These are phyloP conservation scores for Prillingera fragicola DNA, from an alignment of 1,284 basidiomycete species.

Conservation along the genomic window DNA sequence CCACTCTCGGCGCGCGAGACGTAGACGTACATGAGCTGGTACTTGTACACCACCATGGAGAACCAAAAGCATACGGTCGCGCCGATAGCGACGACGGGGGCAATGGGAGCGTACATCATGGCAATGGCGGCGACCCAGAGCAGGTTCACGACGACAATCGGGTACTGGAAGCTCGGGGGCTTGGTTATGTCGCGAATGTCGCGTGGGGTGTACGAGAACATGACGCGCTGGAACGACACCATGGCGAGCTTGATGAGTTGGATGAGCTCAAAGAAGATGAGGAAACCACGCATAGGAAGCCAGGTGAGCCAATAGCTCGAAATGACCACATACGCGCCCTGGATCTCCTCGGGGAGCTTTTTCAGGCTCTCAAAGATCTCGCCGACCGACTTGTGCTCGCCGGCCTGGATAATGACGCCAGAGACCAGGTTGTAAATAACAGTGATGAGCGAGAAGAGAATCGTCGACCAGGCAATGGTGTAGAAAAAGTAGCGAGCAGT, in stretches of 20 bases:
- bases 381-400: slow-evolving; percentile 59
- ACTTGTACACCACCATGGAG: slow-evolving; percentile 58
- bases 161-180: slow-evolving; percentile 81
- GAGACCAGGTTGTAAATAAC: slow-evolving; percentile 72
- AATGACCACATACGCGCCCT: slow-evolving; percentile 74
- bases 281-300: slow-evolving; percentile 89
- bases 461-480: slow-evolving; percentile 66
- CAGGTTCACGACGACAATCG: slow-evolving; percentile 49
- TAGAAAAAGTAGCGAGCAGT: slow-evolving; percentile 86
- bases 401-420: slow-evolving; percentile 63
- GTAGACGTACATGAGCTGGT: slow-evolving; percentile 92
- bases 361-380: slow-evolving; percentile 64
- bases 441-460: slow-evolving; percentile 86
- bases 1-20: slow-evolving; percentile 82
- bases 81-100: slow-evolving; percentile 65
- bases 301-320: slow-evolving; percentile 80
- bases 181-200: slow-evolving; percentile 95
- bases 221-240: slow-evolving; percentile 74
- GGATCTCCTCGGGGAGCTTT: slow-evolving; percentile 55
- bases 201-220: slow-evolving; percentile 92
- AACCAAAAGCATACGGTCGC: slow-evolving; percentile 75
- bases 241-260: slow-evolving; percentile 86
- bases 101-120: slow-evolving; percentile 83
- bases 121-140: slow-evolving; percentile 83
- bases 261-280: slow-evolving; percentile 89